These are phyloP conservation scores for Penicillium carneum DNA, from an alignment of 2,329 filamentous ascomycete species.

Conservation along the genomic window DNA sequence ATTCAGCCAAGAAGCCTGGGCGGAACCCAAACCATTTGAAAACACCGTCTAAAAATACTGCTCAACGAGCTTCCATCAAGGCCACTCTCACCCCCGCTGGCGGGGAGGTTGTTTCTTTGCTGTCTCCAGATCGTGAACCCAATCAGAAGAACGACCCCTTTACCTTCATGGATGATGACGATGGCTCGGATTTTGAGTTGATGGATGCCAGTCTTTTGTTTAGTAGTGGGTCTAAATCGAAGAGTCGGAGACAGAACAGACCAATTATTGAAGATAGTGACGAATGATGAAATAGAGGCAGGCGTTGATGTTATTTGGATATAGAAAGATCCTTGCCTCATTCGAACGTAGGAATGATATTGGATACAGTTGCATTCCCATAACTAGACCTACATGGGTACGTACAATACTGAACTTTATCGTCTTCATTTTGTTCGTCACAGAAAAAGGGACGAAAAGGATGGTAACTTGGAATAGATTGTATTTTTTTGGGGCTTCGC, in stretches of 20 bases:
- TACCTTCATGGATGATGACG: constrained; percentile 17
- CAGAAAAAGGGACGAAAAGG: too few species aligned
- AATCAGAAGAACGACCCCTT: not conserved
- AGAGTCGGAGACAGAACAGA: constrained; percentile 31
- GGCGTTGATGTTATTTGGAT: constrained; percentile 6
- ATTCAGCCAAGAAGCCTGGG: constrained; percentile 11
- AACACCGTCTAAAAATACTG: constrained; percentile 1
- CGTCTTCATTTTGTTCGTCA: too few species aligned
- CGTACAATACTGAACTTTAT: too few species aligned
- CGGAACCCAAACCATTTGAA: constrained; percentile 4
- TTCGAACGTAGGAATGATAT: not conserved
- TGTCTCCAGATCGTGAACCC: constrained; percentile 23
- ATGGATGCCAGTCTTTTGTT: constrained; percentile 41
- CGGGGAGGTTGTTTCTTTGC: constrained; percentile 29
- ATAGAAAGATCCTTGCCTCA: not conserved
- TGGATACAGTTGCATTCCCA: not conserved
- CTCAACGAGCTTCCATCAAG: not conserved
- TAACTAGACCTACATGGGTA: too few species aligned
- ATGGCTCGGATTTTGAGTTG: constrained; percentile 37
- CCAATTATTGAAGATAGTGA: constrained; percentile 40
- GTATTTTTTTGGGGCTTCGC: constrained; percentile 16
- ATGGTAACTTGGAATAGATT: not conserved
- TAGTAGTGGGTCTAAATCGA: constrained; percentile 26
- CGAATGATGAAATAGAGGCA: constrained; percentile 32
- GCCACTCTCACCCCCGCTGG: constrained; percentile 11